Evolutionary conservation across 495 filamentous ascomycete genomes (phyloP).

Genomic region (Aspergillus nanangensis): DNA sequence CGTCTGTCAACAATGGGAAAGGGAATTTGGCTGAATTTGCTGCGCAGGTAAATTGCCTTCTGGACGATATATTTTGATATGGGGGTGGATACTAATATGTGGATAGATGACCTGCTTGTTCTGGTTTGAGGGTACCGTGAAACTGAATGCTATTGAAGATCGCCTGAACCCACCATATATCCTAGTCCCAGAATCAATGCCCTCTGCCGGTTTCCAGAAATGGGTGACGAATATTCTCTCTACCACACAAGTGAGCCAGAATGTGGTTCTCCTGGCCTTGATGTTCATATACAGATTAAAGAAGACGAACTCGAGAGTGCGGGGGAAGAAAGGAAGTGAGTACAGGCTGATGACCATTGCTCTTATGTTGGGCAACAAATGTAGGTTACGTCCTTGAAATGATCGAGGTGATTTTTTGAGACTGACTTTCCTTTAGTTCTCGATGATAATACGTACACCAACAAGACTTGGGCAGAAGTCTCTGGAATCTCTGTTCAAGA

Average conservation of each 20-base stretch:
- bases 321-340: conserved; percentile 90
- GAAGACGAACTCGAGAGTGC: conserved; percentile 77
- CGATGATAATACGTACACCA: conserved; percentile 99
- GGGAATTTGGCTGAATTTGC: conserved; percentile 78
- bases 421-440: conserved; percentile 57
- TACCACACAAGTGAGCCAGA: conserved; percentile 95
- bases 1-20: conserved; percentile 67
- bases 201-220: conserved; percentile 76
- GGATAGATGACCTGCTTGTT: conserved; percentile 88
- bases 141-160: conserved; percentile 68
- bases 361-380: conserved; percentile 98
- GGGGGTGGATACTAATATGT: conserved; percentile 1
- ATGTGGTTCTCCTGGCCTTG: conserved; percentile 87
- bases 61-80: neutral
- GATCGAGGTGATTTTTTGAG: neutral
- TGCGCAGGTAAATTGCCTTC: conserved; percentile 54
- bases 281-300: conserved; percentile 94
- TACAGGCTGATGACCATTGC: conserved; percentile 94
- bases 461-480: conserved; percentile 99
- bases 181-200: conserved; percentile 69
- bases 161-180: conserved; percentile 43
- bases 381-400: conserved; percentile 42
- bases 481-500: conserved; percentile 91
- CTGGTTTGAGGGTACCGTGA: conserved; percentile 91
- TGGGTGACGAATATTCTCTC: conserved; percentile 89